phyloP scores from a whole-genome alignment of 1,284 basidiomycete species.

The Thelephora terrestris region DNA sequence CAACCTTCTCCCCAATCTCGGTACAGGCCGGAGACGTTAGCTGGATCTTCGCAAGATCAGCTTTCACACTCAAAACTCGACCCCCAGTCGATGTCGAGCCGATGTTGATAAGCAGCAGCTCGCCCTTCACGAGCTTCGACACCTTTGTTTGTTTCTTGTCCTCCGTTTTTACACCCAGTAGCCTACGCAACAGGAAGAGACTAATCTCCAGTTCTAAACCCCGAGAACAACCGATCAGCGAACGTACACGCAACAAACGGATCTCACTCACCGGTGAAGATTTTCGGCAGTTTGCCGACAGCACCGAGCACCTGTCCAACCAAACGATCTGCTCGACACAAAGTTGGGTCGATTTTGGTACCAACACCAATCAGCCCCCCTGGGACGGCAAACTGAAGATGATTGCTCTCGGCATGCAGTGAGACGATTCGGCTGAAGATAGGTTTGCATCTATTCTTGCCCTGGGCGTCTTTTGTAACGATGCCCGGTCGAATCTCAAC shows the following conservation, averaged over 20 bases:
- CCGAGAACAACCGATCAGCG: neutral
- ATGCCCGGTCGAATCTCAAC: slow-evolving; percentile 97
- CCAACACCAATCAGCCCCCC: slow-evolving; percentile 98
- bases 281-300: slow-evolving; percentile 87
- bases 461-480: slow-evolving; percentile 90
- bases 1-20: slow-evolving; percentile 93
- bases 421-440: slow-evolving; percentile 91
- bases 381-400: slow-evolving; percentile 91
- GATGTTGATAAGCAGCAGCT: slow-evolving; percentile 90
- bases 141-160: slow-evolving; percentile 99
- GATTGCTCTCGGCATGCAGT: slow-evolving; percentile 90
- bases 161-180: slow-evolving; percentile 97
- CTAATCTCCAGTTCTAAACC: slow-evolving; percentile 76
- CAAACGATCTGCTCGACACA: slow-evolving; percentile 93
- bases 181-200: slow-evolving; percentile 84
- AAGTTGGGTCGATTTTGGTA: slow-evolving; percentile 91
- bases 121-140: slow-evolving; percentile 86
- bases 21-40: slow-evolving; percentile 89
- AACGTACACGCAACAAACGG: neutral
- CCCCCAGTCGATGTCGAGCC: slow-evolving; percentile 93
- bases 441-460: slow-evolving; percentile 86
- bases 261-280: slow-evolving; percentile 69
- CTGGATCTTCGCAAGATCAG: slow-evolving; percentile 87
- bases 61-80: slow-evolving; percentile 84
- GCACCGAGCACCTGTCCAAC: slow-evolving; percentile 95